Conservation (phyloP, 2,329 filamentous ascomycete genomes). For the Aspergillus pseudonomiae region DNA sequence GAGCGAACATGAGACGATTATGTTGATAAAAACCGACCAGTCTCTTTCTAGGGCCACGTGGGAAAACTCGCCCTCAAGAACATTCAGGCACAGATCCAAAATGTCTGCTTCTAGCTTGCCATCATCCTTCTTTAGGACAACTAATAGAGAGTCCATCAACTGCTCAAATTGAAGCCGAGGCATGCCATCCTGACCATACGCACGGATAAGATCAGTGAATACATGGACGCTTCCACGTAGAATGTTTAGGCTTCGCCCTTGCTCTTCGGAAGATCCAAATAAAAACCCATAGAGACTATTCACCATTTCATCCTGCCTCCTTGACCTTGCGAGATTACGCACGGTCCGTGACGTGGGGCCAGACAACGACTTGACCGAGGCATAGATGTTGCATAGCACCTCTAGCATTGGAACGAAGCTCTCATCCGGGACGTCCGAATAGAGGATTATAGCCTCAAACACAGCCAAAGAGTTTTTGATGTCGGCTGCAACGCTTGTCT, state of each 20-base stretch:
- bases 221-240: slow-evolving; percentile 45
- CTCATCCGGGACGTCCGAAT: slow-evolving; percentile 41
- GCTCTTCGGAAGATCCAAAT: slow-evolving; percentile 34
- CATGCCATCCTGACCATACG: slow-evolving; percentile 43
- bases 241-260: slow-evolving; percentile 44
- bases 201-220: slow-evolving; percentile 44
- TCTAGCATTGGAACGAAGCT: slow-evolving; percentile 44
- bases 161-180: slow-evolving; percentile 41
- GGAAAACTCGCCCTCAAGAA: slow-evolving; percentile 42
- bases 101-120: slow-evolving; percentile 44
- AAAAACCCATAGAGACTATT: slow-evolving; percentile 41
- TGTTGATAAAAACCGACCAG: slow-evolving; percentile 37
- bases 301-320: slow-evolving; percentile 42
- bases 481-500: slow-evolving; percentile 44
- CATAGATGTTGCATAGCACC: slow-evolving; percentile 49
- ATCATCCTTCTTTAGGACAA: slow-evolving; percentile 40
- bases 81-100: slow-evolving; percentile 44
- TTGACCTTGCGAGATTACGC: slow-evolving; percentile 45
- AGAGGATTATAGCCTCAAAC: slow-evolving; percentile 47
- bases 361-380: slow-evolving; percentile 46
- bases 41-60: slow-evolving; percentile 33
- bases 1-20: slow-evolving; percentile 40
- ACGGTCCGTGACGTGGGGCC: slow-evolving; percentile 47
- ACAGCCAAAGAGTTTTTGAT: slow-evolving; percentile 47
- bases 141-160: slow-evolving; percentile 39